Base-by-base conservation (phyloP, 2,329 filamentous ascomycete genomes). In the Xylariomycetidae sp. region DNA sequence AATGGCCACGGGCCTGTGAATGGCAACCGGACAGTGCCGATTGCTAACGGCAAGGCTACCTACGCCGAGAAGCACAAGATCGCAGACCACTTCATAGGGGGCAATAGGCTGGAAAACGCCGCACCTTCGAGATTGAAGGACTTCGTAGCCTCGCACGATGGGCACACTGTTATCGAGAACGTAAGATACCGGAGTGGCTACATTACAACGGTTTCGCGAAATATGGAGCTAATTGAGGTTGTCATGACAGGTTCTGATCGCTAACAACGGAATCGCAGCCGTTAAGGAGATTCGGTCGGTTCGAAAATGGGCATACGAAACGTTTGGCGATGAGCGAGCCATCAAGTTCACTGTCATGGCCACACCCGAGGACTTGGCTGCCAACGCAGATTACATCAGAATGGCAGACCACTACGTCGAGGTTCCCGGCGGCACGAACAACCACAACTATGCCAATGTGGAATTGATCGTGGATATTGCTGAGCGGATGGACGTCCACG, bases 311-410 rank as follows among this genome's bases (percentile, higher is more conserved):
- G 92, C 92, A 42, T 98, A 98, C 80, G 92, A 98, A 70, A 94
- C 87, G 6, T 98, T 98, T 61, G 90, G 92, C 69, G 89, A 98
- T 67, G 92, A 98, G 73, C 80, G 85, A 57, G 92, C 90, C 53
- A 96, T 98, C 59, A 89, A 97, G 61, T 98, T 98, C 70, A 98
- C 92, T 44, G 92, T 98, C 61, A 98, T 98, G 92, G 92, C 92
- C 51, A 98, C 92, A 25, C 92, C 92, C 31, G 92, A 98, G 69
- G 92, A 98, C 82, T 67, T 98, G 59, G 80, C 84, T 61, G 92
- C 92, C 61, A 98, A 98, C 63, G 92, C 92, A 50, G 92, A 98
- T 67, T 98, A 98, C 70, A 98, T 98, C 62, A 81, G 92, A 61
- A 97, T 98, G 92, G 92, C 92, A 20, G 92, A 98, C 67, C 88